phyloP scores from a whole-genome alignment of 2,329 filamentous ascomycete genomes.

The Paecilomyces dactylethromorphus region DNA sequence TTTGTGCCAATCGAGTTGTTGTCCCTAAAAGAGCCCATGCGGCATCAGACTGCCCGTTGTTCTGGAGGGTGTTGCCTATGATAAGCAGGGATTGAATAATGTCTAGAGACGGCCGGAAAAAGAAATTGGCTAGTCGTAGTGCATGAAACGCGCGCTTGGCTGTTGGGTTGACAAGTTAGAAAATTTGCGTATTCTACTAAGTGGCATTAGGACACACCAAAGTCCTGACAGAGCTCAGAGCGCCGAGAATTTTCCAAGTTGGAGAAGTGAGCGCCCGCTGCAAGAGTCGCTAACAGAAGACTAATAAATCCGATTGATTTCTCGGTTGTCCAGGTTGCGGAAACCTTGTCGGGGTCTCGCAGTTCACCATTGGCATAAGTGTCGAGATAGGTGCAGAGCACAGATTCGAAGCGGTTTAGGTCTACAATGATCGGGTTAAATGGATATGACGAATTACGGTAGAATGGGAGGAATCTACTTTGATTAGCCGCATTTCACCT shows the following conservation, averaged over 20 bases:
- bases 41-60: conserved; percentile 25
- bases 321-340: conserved; percentile 5
- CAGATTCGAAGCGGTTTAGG: too few relatives aligned
- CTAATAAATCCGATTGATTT: conserved; percentile 21
- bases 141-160: conserved; percentile 34
- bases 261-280: conserved; percentile 25
- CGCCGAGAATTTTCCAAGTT: conserved; percentile 19
- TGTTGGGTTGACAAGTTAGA: conserved; percentile 53
- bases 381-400: too few relatives aligned
- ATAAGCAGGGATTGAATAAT: conserved; percentile 52
- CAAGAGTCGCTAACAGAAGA: conserved; percentile 21
- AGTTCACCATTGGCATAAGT: too few relatives aligned
- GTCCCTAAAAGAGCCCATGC: conserved; percentile 24
- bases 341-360: too few relatives aligned
- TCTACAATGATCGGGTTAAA: too few relatives aligned
- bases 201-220: conserved; percentile 23
- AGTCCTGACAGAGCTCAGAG: conserved; percentile 17
- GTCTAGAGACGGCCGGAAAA: background rate
- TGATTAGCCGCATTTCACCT: too few relatives aligned
- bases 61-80: conserved; percentile 43
- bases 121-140: too few relatives aligned
- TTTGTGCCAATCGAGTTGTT: conserved; percentile 25
- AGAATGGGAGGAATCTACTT: too few relatives aligned
- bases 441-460: too few relatives aligned
- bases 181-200: conserved; percentile 47